Percentiles rank a stretch among this genome's conserved stretches.
Conservation (phyloP, 345 rosid genomes). For the Salix brachista region DNA sequence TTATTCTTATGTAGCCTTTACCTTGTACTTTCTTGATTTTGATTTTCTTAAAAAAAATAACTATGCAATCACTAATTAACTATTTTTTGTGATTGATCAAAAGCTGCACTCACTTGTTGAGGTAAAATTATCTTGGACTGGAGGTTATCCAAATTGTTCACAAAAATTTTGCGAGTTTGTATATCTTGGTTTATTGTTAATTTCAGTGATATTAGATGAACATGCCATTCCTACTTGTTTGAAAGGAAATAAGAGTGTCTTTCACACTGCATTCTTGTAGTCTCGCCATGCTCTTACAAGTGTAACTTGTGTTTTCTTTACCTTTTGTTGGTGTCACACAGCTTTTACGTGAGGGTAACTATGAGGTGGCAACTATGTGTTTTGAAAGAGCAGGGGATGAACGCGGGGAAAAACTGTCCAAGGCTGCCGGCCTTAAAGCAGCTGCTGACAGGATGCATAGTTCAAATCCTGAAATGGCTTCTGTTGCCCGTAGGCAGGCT, state of each 20-base stretch:
- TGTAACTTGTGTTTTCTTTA: not conserved
- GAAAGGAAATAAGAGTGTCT: not conserved
- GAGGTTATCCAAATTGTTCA: not conserved
- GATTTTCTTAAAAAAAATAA: not conserved
- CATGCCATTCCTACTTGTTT: not conserved
- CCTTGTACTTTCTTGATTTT: not conserved
- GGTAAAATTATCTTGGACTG: not conserved
- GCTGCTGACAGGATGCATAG: constrained; percentile 34
- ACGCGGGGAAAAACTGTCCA: constrained; percentile 38
- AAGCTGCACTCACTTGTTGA: not conserved
- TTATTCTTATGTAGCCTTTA: not conserved
- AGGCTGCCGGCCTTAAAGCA: constrained; percentile 41
- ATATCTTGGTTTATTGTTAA: not conserved
- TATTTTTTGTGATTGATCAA: too few species aligned
- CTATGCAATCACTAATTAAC: too few species aligned
- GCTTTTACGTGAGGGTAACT: constrained; percentile 41
- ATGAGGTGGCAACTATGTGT: constrained; percentile 45
- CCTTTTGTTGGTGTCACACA: constrained; percentile 15
- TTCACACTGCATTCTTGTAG: not conserved
- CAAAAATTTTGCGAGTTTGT: not conserved
- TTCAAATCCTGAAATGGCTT: constrained; percentile 35
- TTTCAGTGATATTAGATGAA: not conserved
- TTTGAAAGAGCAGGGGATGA: constrained; percentile 44
- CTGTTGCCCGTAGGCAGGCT: constrained; percentile 37
- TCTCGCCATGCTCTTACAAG: not conserved